phyloP scores from a whole-genome alignment of 768 basidiomycete genomes.

The Lactifluus subvellereus region DNA sequence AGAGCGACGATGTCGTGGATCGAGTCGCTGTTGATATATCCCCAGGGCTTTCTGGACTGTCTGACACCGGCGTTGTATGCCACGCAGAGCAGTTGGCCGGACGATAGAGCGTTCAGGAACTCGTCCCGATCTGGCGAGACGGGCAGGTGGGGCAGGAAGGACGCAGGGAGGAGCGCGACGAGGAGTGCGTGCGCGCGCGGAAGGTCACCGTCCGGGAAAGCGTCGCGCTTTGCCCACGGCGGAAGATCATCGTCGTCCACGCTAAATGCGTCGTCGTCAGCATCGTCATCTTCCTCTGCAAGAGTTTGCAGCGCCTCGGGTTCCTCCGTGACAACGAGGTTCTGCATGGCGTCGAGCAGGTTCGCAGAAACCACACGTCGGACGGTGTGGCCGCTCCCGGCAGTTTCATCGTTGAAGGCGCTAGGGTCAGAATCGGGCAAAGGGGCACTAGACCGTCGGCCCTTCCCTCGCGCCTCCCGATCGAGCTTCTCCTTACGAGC shows the following conservation, averaged over 20 bases:
- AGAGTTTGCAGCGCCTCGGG: slow-evolving; percentile 49
- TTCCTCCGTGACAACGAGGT: slow-evolving; percentile 46
- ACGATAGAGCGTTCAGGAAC: slow-evolving; percentile 55
- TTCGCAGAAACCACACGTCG: slow-evolving; percentile 57
- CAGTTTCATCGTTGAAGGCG: slow-evolving; percentile 12
- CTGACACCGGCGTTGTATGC: slow-evolving; percentile 81
- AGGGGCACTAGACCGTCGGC: slow-evolving; percentile 43
- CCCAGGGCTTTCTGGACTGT: slow-evolving; percentile 80
- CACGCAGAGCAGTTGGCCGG: slow-evolving; percentile 73
- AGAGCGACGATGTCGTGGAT: slow-evolving; percentile 76
- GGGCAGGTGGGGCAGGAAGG: slow-evolving; percentile 39
- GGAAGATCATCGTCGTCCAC: slow-evolving; percentile 72
- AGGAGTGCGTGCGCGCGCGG: slow-evolving; percentile 62
- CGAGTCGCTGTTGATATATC: slow-evolving; percentile 69
- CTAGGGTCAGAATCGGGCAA: slow-evolving; percentile 31
- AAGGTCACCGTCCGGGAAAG: slow-evolving; percentile 51
- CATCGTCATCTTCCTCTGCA: slow-evolving; percentile 36
- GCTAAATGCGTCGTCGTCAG: slow-evolving; percentile 24
- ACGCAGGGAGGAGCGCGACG: slow-evolving; percentile 49
- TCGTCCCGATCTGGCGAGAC: slow-evolving; percentile 30
- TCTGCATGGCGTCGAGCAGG: slow-evolving; percentile 48
- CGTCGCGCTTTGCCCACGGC: slow-evolving; percentile 62
- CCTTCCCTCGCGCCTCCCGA: slow-evolving; percentile 36
- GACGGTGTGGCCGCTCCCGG: slow-evolving; percentile 25
- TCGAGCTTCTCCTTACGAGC: slow-evolving; percentile 39